A percentile compares a stretch with the other conserved stretches of the same genome.
phyloP scores from a whole-genome alignment of 805 yeast genomes.

The Zygosaccharomyces rouxii region DNA sequence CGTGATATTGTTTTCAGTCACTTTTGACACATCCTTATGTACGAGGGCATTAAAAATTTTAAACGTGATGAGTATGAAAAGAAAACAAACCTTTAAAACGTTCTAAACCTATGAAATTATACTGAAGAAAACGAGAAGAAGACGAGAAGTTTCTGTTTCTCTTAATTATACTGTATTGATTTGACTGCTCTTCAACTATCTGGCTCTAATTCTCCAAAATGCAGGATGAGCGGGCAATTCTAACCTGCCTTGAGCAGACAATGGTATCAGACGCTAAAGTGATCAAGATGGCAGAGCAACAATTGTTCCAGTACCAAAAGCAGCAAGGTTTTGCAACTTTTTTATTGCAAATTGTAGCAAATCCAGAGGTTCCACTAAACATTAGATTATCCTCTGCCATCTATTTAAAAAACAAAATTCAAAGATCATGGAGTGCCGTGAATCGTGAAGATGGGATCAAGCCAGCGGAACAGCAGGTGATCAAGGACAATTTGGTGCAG shows the following conservation, averaged over 20 bases:
- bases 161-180: not conserved
- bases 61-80: constrained; percentile 6
- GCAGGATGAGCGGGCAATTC: constrained; percentile 46
- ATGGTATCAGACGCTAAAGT: constrained; percentile 47
- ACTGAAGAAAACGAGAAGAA: not conserved
- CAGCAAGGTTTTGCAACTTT: constrained; percentile 56
- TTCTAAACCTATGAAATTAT: not conserved
- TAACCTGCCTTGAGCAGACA: constrained; percentile 50
- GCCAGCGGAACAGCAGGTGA: constrained; percentile 48
- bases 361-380: constrained; percentile 39
- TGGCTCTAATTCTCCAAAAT: constrained; percentile 10
- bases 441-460: constrained; percentile 33
- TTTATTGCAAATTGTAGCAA: constrained; percentile 47
- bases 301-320: constrained; percentile 47
- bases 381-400: constrained; percentile 61
- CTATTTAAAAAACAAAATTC: constrained; percentile 61
- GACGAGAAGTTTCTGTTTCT: not conserved
- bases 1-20: not conserved
- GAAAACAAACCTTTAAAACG: not conserved
- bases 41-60: constrained; percentile 2
- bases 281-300: constrained; percentile 51
- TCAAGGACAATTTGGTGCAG: constrained; percentile 51
- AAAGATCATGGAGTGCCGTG: constrained; percentile 46
- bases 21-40: not conserved
- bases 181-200: constrained; percentile 6